Evolutionary conservation across 2,329 filamentous ascomycete genomes (phyloP), one percentile per base, ranked within the genome.

Genomic region (Stemphylium vesicarium): DNA sequence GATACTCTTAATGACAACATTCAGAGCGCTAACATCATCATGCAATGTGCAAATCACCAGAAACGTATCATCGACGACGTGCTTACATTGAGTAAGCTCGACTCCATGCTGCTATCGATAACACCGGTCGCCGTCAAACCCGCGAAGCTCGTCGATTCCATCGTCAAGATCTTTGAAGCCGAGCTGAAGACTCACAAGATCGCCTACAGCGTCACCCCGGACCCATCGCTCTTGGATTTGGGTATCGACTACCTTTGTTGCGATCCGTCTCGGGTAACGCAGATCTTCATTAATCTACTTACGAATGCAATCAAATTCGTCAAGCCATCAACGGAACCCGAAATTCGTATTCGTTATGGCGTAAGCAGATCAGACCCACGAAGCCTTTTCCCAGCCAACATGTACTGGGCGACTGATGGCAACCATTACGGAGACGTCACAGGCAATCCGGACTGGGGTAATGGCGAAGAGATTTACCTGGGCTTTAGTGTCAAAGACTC

Each of bases 231-330:
- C 31, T 37, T 64, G 3, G 56, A 71, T 4, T 59, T 80, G 6
- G 60, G 60, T 4, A 67, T 79, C 10, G 73, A 77, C 16, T 71
- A 75, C 54, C 65, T 80, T 3, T 68, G 76, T 16, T 60, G 80
- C 0, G 79, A 81, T 53, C 75, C 77, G 0, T 77, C 72, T 31
- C 70, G 78, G 18, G 63, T 80, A 9, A 73, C 79, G 0, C 92
- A 96, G 68, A 92, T 96, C 54, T 85, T 94, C 40, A 91, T 88
- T 9, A 94, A 93, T 66, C 78, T 94, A 3, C 78, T 94, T 15
- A 92, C 89, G 2, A 77, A 78, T 33, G 72, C 71, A 1, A 74
- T 78, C 60, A 77, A 77, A 24, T 78, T 77, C 45, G 79, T 79
- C 0, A 75, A 78, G 35, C 63, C 72, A 18, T 69, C 71, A 1